Evolutionary conservation across 495 filamentous ascomycete species (phyloP), one percentile per base, ranked within the genome.

Genomic region (Talaromyces wortmannii): DNA sequence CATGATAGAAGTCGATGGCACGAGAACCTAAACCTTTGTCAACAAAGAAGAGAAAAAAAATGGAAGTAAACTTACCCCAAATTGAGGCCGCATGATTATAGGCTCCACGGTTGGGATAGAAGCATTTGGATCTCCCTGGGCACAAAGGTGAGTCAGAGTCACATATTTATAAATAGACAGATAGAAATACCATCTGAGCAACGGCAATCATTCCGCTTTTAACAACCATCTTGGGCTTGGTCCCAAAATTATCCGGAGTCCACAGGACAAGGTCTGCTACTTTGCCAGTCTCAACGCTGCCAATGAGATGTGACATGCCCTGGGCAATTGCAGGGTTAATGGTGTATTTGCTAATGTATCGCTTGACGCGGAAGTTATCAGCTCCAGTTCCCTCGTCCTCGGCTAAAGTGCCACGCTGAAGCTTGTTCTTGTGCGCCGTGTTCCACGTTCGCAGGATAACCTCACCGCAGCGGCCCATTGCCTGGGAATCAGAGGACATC

Each of bases 401-500:
- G 11, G 76, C 70, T 16, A 98, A 65, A 1, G 69, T 53, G 0
- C 95, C 95, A 6, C 94, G 78, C 71, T 98, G 94, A 12, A 83
- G 62, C 70, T 96, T 97, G 65, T 98, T 98, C 81, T 98, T 98
- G 72, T 96, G 92, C 0, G 94, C 94, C 3, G 94, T 98, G 69
- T 97, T 90, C 94, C 94, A 98, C 0, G 95, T 98, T 12, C 94
- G 83, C 47, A 95, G 76, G 57, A 98, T 84, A 46, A 98, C 94
- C 70, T 98, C 94, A 53, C 94, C 94, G 66, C 90, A 95, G 45
- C 94, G 87, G 52, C 94, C 94, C 94, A 98, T 98, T 49, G 94
- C 94, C 71, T 98, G 94, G 13, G 89, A 94, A 73, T 98, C 94
- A 3, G 86, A 91, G 47, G 84, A 89, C 92, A 98, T 97, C 95